Evolutionary conservation across 306 rosid species (phyloP), one percentile per base, ranked within the genome.

Genomic region (Senna tora): DNA sequence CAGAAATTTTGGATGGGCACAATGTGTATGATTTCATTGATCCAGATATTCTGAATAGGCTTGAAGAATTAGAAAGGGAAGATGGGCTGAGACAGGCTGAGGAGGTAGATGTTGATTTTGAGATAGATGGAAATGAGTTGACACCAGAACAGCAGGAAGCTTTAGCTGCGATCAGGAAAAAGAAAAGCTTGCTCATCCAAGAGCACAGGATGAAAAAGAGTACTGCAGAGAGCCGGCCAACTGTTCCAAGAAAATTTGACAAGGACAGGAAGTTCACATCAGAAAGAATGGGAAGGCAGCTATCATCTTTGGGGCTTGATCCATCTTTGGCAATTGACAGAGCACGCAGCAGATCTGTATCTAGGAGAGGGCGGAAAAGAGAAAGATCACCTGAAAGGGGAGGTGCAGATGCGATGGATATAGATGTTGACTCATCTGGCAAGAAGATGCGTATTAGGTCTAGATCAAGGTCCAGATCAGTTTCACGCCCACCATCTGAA

Each of bases 1-100:
- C 98, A 7, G 98, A 92, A 81, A 92, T 90, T 77, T 74, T 92
- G 55, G 98, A 92, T 77, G 98, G 98, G 14, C 95, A 92, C 80
- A 92, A 92, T 53, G 95, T 92, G 22, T 88, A 78, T 75, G 98
- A 92, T 79, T 92, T 86, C 67, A 64, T 92, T 42, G 96, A 90
- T 82, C 86, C 96, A 42, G 95, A 90, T 69, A 90, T 92, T 75
- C 73, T 87, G 5, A 81, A 56, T 0, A 86, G 96, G 89, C 87
- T 92, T 62, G 89, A 90, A 74, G 95, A 92, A 82, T 69, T 92
- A 87, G 95, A 92, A 79, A 84, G 84, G 68, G 96, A 92, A 66
- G 98, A 85, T 43, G 94, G 97, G 45, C 22, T 79, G 0, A 74
- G 85, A 38, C 84, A 77, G 78, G 84, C 75, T 8, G 93, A 85